Evolutionary conservation across 1,284 basidiomycete genomes (phyloP).

Genomic region (Malassezia sympodialis): DNA sequence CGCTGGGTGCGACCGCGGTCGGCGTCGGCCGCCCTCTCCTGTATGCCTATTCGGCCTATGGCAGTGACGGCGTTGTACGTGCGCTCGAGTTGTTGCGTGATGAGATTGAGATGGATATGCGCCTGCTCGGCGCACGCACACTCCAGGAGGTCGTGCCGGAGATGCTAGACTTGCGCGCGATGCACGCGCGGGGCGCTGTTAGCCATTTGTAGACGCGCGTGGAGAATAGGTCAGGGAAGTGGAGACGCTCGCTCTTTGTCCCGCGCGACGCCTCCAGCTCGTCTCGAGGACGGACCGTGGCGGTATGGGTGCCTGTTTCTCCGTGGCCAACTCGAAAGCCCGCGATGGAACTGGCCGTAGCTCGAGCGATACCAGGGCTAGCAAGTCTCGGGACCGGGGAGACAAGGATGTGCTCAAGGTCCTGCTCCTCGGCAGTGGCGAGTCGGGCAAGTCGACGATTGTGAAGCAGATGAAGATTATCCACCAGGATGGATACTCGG

Average conservation of each 20-base stretch:
- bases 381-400: conserved; percentile 53
- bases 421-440: conserved; percentile 68
- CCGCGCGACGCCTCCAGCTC: background rate
- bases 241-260: conserved; percentile 10
- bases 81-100: conserved; percentile 61
- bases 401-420: conserved; percentile 92
- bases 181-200: conserved; percentile 50
- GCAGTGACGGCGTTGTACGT: conserved; percentile 67
- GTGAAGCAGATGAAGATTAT: conserved; percentile 99
- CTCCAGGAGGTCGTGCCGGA: conserved; percentile 65
- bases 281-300: background rate
- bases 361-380: conserved; percentile 50
- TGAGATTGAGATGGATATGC: conserved; percentile 72
- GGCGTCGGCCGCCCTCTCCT: conserved; percentile 80
- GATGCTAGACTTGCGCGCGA: conserved; percentile 58
- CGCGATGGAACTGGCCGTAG: conserved; percentile 50
- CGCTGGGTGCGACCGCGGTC: conserved; percentile 77
- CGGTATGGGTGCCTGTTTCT: conserved; percentile 24
- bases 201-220: background rate
- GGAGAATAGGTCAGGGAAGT: background rate
- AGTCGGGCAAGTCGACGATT: conserved; percentile 88
- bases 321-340: conserved; percentile 57
- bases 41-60: conserved; percentile 84
- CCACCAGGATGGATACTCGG: conserved; percentile 81
- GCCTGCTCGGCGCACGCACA: conserved; percentile 63